These are phyloP conservation scores for Flaveria floridana DNA, from an alignment of 140 eudicot species.

Conservation along the genomic window DNA sequence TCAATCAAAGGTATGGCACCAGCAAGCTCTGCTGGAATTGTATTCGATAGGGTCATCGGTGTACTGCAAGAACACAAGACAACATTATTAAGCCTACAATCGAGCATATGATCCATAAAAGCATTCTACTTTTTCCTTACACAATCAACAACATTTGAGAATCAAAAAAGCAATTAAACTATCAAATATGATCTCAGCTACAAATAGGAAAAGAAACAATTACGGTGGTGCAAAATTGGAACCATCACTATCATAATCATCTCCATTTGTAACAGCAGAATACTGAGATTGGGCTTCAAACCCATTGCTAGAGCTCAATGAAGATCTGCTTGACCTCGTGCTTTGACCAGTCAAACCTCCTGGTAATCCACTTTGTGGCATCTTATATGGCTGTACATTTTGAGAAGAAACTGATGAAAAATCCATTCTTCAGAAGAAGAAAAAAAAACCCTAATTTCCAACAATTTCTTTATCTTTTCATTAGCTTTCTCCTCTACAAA, in stretches of 20 bases:
- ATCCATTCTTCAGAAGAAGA: constrained; percentile 36
- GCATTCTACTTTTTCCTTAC: background rate
- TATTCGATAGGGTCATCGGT: constrained; percentile 76
- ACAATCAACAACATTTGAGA: background rate
- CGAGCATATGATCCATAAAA: constrained; percentile 13
- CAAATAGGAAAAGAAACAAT: constrained; percentile 30
- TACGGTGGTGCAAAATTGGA: constrained; percentile 93
- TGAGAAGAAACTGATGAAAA: constrained; percentile 6
- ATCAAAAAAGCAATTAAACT: background rate
- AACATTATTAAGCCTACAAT: constrained; percentile 15
- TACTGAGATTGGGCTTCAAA: constrained; percentile 62
- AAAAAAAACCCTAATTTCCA: background rate
- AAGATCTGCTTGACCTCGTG: constrained; percentile 72
- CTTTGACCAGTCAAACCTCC: constrained; percentile 37
- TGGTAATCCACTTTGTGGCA: background rate
- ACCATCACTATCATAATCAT: constrained; percentile 95
- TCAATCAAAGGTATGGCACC: constrained; percentile 95
- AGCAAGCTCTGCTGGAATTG: constrained; percentile 89
- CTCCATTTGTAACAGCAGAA: constrained; percentile 69
- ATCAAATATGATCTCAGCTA: background rate
- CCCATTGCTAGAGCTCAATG: constrained; percentile 77
- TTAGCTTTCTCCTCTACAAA: constrained; percentile 11
- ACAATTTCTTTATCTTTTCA: constrained; percentile 22
- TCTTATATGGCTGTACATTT: background rate
- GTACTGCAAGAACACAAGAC: constrained; percentile 55